phyloP scores from a whole-genome alignment of 2,329 filamentous ascomycete species.

The Paraphaeosphaeria minitans region DNA sequence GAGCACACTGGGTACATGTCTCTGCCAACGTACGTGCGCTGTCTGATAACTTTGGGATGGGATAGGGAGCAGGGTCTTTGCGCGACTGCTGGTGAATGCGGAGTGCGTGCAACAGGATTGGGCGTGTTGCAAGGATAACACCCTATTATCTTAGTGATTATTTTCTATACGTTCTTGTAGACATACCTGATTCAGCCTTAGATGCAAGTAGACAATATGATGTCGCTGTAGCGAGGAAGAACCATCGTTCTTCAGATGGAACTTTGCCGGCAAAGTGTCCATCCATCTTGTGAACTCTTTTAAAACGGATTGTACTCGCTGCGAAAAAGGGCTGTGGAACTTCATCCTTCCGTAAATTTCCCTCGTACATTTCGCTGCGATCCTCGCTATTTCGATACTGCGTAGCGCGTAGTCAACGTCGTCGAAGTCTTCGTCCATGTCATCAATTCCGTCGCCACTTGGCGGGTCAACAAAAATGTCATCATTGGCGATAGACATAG shows the following conservation, averaged over 20 bases:
- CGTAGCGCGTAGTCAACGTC: constrained; percentile 47
- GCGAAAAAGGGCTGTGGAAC: constrained; percentile 32
- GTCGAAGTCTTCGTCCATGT: constrained; percentile 38
- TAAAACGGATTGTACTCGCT: constrained; percentile 45
- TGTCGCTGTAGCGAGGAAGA: constrained; percentile 23
- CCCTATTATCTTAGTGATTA: constrained; percentile 17
- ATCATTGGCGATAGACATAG: constrained; percentile 30
- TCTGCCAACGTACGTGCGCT: constrained; percentile 49
- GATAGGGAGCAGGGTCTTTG: constrained; percentile 5
- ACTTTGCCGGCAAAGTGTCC: constrained; percentile 38
- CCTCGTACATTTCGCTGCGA: constrained; percentile 32
- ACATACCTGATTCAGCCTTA: constrained; percentile 39
- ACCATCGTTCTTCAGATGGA: constrained; percentile 39
- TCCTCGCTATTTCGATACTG: constrained; percentile 48
- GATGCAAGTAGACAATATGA: constrained; percentile 44
- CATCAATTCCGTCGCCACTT: constrained; percentile 39
- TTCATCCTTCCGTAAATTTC: constrained; percentile 36
- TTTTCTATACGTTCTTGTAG: background rate
- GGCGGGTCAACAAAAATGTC: constrained; percentile 49
- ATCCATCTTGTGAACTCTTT: constrained; percentile 47
- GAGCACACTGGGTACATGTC: constrained; percentile 53
- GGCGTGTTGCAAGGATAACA: constrained; percentile 40
- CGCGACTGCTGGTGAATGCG: constrained; percentile 23
- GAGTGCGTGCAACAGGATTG: constrained; percentile 41
- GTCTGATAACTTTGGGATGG: constrained; percentile 22